Evolutionary conservation across 2,329 filamentous ascomycete species (phyloP).

Genomic region (Endoconidiophora polonica): DNA sequence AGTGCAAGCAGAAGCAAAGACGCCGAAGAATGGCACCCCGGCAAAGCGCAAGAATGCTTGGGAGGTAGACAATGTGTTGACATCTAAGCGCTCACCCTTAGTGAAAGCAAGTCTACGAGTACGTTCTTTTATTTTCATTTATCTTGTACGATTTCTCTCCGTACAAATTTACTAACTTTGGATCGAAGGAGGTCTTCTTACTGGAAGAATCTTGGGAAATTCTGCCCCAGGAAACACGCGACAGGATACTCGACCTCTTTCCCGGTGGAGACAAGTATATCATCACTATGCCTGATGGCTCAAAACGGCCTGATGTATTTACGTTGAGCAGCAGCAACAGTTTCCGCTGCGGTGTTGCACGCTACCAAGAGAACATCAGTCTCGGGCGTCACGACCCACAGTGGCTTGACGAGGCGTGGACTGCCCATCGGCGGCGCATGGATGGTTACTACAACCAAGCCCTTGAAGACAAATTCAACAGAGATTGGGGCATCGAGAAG

Average conservation of each 20-base stretch:
- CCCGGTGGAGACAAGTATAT: constrained; percentile 19
- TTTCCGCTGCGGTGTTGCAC: constrained; percentile 30
- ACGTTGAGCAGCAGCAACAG: constrained; percentile 30
- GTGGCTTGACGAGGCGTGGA: constrained; percentile 36
- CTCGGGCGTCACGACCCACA: constrained; percentile 33
- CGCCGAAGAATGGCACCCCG: no score
- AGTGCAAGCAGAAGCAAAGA: no score
- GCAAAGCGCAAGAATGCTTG: constrained; percentile 4
- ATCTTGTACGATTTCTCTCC: not conserved
- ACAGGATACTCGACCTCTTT: constrained; percentile 3
- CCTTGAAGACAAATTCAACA: constrained; percentile 27
- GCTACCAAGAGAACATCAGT: constrained; percentile 29
- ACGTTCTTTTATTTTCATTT: not conserved
- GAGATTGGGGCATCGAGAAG: constrained; percentile 25
- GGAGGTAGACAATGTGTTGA: constrained; percentile 5
- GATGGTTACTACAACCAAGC: constrained; percentile 34
- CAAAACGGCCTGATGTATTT: constrained; percentile 25
- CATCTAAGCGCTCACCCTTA: constrained; percentile 6
- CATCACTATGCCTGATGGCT: constrained; percentile 20
- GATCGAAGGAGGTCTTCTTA: constrained; percentile 8
- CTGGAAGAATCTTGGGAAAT: constrained; percentile 7
- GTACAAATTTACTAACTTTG: not conserved
- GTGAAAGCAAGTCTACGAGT: constrained; percentile 9
- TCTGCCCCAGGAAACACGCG: not conserved
- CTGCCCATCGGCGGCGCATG: constrained; percentile 31